Evolutionary conservation across 164 flowering plant species (phyloP), one percentile per base, ranked within the genome.

Genomic region (Magnolia kwangsiensis): DNA sequence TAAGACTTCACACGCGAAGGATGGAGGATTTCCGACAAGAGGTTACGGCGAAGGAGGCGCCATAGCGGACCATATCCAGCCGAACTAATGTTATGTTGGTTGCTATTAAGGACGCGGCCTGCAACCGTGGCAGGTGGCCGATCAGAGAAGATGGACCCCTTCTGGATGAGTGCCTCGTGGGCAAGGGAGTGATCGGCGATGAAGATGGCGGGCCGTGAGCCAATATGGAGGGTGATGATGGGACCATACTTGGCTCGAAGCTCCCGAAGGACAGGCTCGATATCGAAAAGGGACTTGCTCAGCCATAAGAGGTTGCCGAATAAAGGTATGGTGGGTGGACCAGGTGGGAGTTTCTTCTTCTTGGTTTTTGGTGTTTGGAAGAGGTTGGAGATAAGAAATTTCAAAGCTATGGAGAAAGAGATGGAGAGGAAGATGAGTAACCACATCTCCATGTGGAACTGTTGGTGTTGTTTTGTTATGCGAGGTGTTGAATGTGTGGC

Each of bases 81-180:
- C 4, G 86, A 73, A 72, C 61, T 81, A 63, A 88, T 74, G 72
- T 55, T 85, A 27, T 70, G 84, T 11, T 78, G 81, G 76, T 79
- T 75, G 51, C 81, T 73, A 49, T 6, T 67, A 5, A 81, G 0
- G 65, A 85, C 1, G 20, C 65, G 68, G 50, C 23, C 10, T 18
- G 78, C 5, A 1, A 19, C 69, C 1, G 76, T 64, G 1, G 79
- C 74, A 1, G 78, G 76, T 0, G 87, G 87, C 18, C 90, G 87
- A 45, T 79, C 83, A 58, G 87, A 77, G 75, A 88, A 88, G 64
- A 71, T 50, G 20, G 88, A 81, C 0, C 89, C 89, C 18, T 80
- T 74, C 31, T 85, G 81, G 50, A 89, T 77, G 1, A 89, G 80
- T 50, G 90, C 84, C 29, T 83, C 75, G 79, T 89, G 84, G 51